A percentile compares a stretch with the other conserved stretches of the same genome.
Conservation (phyloP, 768 basidiomycete genomes). For the Hirschioporus abietinus region DNA sequence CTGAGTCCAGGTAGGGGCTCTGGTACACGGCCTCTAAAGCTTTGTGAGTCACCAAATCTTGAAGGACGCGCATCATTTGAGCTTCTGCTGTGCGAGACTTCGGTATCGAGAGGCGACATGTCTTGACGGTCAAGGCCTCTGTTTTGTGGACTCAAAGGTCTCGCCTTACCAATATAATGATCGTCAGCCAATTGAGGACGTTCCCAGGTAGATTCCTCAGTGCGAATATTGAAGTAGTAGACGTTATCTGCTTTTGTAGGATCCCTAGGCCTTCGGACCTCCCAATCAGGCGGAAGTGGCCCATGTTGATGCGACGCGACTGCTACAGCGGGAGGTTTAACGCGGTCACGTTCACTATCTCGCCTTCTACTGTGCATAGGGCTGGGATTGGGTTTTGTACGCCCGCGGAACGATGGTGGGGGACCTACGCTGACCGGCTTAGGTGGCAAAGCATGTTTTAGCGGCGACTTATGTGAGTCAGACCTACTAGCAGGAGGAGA, state of each 20-base stretch:
- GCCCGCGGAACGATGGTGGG: constrained; percentile 50
- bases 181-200: constrained; percentile 32
- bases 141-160: constrained; percentile 14
- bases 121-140: constrained; percentile 22
- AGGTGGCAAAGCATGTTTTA: constrained; percentile 55
- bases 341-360: background rate
- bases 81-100: constrained; percentile 18
- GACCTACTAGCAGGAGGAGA: background rate
- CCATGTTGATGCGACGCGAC: constrained; percentile 24
- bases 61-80: constrained; percentile 21
- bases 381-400: constrained; percentile 27
- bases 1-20: constrained; percentile 29
- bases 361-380: background rate
- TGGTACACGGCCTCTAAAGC: constrained; percentile 21
- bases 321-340: constrained; percentile 10
- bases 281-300: constrained; percentile 55
- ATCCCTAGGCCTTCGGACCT: constrained; percentile 35
- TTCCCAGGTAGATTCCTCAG: constrained; percentile 54
- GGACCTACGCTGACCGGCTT: constrained; percentile 53
- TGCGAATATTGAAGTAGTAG: constrained; percentile 57
- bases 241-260: constrained; percentile 41
- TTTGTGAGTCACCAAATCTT: constrained; percentile 22
- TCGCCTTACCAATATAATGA: background rate
- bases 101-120: constrained; percentile 20
- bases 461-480: constrained; percentile 14